phyloP scores from a whole-genome alignment of 352 stramenopile species.

The Phytophthora foliorum region DNA sequence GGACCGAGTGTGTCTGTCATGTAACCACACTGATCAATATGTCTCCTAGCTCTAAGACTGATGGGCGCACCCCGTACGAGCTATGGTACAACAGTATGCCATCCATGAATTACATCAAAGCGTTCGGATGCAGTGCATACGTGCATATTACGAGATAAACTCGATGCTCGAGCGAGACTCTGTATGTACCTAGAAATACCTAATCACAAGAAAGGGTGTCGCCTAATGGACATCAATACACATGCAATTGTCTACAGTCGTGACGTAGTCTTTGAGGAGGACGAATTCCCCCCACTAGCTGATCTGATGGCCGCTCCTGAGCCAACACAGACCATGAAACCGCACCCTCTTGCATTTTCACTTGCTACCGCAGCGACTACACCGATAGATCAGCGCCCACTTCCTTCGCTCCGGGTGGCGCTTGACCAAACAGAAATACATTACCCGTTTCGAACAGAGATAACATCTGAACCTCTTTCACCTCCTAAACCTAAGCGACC shows the following conservation, averaged over 20 bases:
- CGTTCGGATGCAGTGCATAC: slow-evolving; percentile 14
- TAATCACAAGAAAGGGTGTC: slow-evolving; percentile 10
- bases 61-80: slow-evolving; percentile 2
- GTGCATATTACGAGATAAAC: slow-evolving; percentile 12
- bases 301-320: too few relatives aligned
- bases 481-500: slow-evolving; percentile 5
- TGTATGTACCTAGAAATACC: slow-evolving; percentile 12
- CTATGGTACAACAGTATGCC: slow-evolving; percentile 17
- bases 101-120: slow-evolving; percentile 10
- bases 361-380: too few relatives aligned
- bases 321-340: too few relatives aligned
- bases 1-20: slow-evolving; percentile 9
- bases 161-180: neutral
- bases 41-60: slow-evolving; percentile 6
- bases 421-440: neutral
- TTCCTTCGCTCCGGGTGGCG: neutral
- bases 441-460: slow-evolving; percentile 3
- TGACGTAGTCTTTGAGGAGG: neutral
- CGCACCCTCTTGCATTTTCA: too few relatives aligned
- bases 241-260: neutral
- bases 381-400: neutral
- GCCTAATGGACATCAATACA: neutral
- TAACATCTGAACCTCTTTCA: neutral
- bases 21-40: slow-evolving; percentile 21
- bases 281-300: neutral